Evolutionary conservation across 2,329 filamentous ascomycete genomes (phyloP).

Genomic region (Atkinsonella hypoxylon): DNA sequence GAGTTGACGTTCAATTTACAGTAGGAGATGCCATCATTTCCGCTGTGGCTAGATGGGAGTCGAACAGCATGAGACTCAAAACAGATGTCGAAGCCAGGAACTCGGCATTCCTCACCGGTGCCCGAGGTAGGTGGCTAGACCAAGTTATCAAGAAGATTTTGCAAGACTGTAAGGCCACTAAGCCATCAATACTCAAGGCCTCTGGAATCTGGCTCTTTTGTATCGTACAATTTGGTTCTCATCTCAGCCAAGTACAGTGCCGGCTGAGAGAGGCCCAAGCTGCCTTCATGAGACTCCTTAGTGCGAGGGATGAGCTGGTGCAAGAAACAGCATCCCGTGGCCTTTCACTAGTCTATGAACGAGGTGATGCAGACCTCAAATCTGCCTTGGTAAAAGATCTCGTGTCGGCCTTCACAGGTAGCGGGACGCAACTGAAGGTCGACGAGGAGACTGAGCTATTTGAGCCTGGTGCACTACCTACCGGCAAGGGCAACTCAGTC

Average conservation of each 20-base stretch:
- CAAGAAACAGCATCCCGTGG: constrained; percentile 92
- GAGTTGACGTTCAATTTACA: constrained; percentile 79
- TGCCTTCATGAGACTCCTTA: constrained; percentile 78
- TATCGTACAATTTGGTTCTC: constrained; percentile 79
- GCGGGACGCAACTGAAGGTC: constrained; percentile 64
- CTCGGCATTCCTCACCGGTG: constrained; percentile 24
- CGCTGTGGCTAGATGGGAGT: constrained; percentile 69
- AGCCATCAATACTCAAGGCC: constrained; percentile 80
- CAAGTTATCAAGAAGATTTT: constrained; percentile 61
- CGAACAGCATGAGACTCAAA: constrained; percentile 61
- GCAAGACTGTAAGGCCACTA: constrained; percentile 66
- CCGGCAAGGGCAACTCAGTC: constrained; percentile 76
- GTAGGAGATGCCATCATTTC: constrained; percentile 81
- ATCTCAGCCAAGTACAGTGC: constrained; percentile 60
- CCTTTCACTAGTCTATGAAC: constrained; percentile 85
- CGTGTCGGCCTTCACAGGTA: constrained; percentile 77
- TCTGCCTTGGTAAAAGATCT: constrained; percentile 78
- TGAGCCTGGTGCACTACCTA: constrained; percentile 79
- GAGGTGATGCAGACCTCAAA: constrained; percentile 69
- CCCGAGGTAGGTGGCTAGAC: constrained; percentile 31
- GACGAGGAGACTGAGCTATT: constrained; percentile 88
- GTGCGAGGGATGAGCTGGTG: constrained; percentile 82
- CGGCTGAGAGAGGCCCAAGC: constrained; percentile 69
- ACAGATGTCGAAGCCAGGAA: constrained; percentile 56
- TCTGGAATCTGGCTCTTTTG: constrained; percentile 93